Conservation (phyloP, 805 yeast genomes). For the Millerago galiae region DNA sequence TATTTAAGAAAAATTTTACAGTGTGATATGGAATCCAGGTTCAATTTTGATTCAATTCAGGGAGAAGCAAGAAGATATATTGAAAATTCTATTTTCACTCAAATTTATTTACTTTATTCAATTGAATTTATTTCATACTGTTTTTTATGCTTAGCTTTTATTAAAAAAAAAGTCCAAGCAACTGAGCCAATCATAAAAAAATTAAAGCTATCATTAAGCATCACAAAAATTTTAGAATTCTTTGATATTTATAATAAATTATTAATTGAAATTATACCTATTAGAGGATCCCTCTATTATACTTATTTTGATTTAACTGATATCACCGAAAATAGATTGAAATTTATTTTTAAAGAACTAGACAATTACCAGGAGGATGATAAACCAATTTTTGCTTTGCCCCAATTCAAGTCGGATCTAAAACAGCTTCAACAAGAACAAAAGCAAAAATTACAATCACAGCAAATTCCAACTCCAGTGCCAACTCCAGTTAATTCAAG, state of each 20-base stretch:
- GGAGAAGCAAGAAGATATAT: constrained; percentile 1
- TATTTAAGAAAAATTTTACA: background rate
- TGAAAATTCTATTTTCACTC: constrained; percentile 8
- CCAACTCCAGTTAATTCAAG: background rate
- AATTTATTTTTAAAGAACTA: background rate
- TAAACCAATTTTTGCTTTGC: background rate
- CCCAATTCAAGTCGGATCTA: background rate
- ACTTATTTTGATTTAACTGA: background rate
- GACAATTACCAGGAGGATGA: background rate
- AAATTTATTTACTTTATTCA: constrained; percentile 12
- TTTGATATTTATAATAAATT: constrained; percentile 1
- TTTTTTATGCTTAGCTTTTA: constrained; percentile 5
- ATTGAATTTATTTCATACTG: constrained; percentile 8
- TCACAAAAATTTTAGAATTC: constrained; percentile 1
- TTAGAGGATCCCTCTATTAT: background rate
- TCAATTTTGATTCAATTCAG: no score
- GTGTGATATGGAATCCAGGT: no score
- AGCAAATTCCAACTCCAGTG: background rate
- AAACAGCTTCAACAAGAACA: background rate
- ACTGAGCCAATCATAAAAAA: background rate
- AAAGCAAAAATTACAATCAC: background rate
- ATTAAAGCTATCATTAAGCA: background rate
- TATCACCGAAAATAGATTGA: background rate
- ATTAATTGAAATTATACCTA: background rate
- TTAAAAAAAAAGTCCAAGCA: constrained; percentile 4